Evolutionary conservation across 2,329 filamentous ascomycete species (phyloP), one percentile per base, ranked within the genome.

Genomic region (Penicillium thymicola): DNA sequence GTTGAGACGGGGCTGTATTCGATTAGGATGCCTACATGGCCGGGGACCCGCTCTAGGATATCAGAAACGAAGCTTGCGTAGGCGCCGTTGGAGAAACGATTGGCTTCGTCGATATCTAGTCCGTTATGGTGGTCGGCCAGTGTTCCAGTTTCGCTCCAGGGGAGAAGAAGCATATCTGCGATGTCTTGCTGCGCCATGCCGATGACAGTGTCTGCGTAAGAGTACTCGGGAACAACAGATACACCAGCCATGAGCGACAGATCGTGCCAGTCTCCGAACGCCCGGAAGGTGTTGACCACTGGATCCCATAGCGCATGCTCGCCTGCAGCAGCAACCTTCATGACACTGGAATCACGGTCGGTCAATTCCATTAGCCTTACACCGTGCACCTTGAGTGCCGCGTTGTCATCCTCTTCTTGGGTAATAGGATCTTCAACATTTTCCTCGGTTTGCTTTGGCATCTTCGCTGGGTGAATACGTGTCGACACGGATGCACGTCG

Each of bases 261-360:
- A 60, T 92, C 90, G 69, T 94, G 86, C 40, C 96, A 84, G 60
- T 89, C 88, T 1, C 90, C 91, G 65, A 97, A 92, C 0, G 91
- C 90, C 46, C 89, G 85, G 81, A 97, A 97, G 0, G 90, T 89
- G 70, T 96, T 96, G 53, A 97, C 85, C 4, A 97, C 87, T 0
- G 93, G 91, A 67, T 97, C 93, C 66, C 84, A 82, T 7, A 83
- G 80, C 27, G 84, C 83, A 59, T 86, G 83, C 47, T 94, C 90
- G 38, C 92, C 88, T 3, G 88, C 81, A 68, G 95, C 91, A 0
- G 91, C 88, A 11, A 96, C 90, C 65, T 90, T 88, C 93, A 97
- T 97, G 65, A 97, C 93, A 18, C 92, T 92, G 0, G 93, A 97
- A 41, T 90, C 89, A 81, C 93, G 91, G 66, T 97, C 92, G 0